Conservation (phyloP, 306 rosid genomes). For the Abrus pulchellus region DNA sequence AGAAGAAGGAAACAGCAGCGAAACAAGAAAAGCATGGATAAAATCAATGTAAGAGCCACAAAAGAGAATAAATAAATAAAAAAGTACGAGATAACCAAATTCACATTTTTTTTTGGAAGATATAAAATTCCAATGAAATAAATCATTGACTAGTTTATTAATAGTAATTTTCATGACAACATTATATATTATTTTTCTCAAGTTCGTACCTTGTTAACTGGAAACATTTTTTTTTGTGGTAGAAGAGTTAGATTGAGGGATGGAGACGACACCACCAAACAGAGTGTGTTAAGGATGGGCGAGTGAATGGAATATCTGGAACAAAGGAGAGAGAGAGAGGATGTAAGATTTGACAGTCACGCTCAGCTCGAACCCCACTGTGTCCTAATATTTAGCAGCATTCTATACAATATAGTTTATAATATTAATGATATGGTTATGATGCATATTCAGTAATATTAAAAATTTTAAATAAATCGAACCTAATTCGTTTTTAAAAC, state of each 20-base stretch:
- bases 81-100: slow-evolving; percentile 44
- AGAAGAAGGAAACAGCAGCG: neutral
- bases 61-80: neutral
- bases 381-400: slow-evolving; percentile 58
- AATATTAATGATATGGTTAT: too few species aligned
- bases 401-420: slow-evolving; percentile 21
- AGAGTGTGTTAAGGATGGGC: slow-evolving; percentile 62
- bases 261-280: slow-evolving; percentile 66
- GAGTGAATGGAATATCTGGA: slow-evolving; percentile 79
- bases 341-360: slow-evolving; percentile 96
- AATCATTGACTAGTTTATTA: too few species aligned
- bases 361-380: slow-evolving; percentile 59
- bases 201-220: too few species aligned
- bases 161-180: slow-evolving; percentile 43
- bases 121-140: too few species aligned
- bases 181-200: slow-evolving; percentile 47
- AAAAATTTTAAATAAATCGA: too few species aligned
- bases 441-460: too few species aligned
- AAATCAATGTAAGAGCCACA: too few species aligned
- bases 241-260: slow-evolving; percentile 62
- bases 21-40: too few species aligned
- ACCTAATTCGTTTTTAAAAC: too few species aligned
- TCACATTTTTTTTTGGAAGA: slow-evolving; percentile 19
- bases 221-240: slow-evolving; percentile 19
- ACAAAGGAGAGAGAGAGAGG: slow-evolving; percentile 62